Percentiles rank a stretch among this genome's conserved stretches.
These are phyloP conservation scores for Rhizodiscina lignyota DNA, from an alignment of 495 filamentous ascomycete species.

Conservation along the genomic window DNA sequence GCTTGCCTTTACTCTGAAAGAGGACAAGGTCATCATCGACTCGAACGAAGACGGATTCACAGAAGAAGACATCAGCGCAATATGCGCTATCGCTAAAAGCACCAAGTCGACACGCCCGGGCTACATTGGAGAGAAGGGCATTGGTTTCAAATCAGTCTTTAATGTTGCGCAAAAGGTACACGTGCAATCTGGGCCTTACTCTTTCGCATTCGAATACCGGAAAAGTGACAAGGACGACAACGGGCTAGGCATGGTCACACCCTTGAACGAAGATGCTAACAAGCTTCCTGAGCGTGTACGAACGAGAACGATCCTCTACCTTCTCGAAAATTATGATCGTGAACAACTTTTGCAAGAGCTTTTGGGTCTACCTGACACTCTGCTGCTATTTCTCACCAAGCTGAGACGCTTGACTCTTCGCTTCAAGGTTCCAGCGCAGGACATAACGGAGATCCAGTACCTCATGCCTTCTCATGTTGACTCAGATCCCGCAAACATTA, in stretches of 20 bases:
- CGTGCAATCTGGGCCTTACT: conserved; percentile 29
- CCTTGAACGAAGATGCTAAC: conserved; percentile 3
- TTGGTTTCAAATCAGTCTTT: conserved; percentile 38
- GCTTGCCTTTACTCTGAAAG: conserved; percentile 14
- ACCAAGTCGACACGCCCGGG: conserved; percentile 21
- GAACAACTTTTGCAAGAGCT: conserved; percentile 1
- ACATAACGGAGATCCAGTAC: too few relatives aligned
- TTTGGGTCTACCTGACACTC: conserved; percentile 1
- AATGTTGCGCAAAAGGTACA: conserved; percentile 28
- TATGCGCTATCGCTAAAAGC: conserved; percentile 22
- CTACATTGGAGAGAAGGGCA: conserved; percentile 34
- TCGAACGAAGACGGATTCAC: conserved; percentile 30
- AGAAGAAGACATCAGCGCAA: conserved; percentile 19
- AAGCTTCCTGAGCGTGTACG: background rate
- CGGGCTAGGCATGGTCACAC: conserved; percentile 17
- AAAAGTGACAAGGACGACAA: conserved; percentile 1
- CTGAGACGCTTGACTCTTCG: too few relatives aligned
- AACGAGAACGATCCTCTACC: conserved; percentile 1
- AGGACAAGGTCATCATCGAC: conserved; percentile 17
- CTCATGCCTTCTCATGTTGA: too few relatives aligned
- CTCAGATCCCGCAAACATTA: too few relatives aligned
- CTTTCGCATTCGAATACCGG: conserved; percentile 25
- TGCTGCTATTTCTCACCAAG: conserved; percentile 3
- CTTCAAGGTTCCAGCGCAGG: too few relatives aligned
- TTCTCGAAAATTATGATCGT: background rate